A percentile compares a stretch with the other conserved stretches of the same genome.
phyloP scores from a whole-genome alignment of 306 rosid genomes.

The Morella rubra region DNA sequence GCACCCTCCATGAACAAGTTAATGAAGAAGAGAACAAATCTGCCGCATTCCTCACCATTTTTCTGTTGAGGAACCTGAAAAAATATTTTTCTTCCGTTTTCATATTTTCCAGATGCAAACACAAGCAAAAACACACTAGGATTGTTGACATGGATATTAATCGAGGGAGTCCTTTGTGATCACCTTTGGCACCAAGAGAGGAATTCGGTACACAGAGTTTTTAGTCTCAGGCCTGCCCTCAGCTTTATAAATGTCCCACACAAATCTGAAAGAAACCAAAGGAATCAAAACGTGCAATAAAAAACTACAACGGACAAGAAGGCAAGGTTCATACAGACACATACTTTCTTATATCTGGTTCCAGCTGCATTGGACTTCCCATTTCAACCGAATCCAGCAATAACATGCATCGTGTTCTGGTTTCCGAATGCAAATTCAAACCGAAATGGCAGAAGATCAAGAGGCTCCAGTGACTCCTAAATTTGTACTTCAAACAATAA shows the following conservation, averaged over 20 bases:
- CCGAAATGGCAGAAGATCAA: conserved; percentile 78
- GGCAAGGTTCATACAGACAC: conserved; percentile 23
- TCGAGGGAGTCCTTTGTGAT: too few relatives aligned
- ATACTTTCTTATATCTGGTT: conserved; percentile 71
- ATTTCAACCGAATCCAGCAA: conserved; percentile 75
- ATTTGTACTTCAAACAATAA: conserved; percentile 26
- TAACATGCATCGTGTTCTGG: conserved; percentile 61
- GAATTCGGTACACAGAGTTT: too few relatives aligned
- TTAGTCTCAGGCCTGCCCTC: conserved; percentile 45
- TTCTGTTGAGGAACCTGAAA: conserved; percentile 82
- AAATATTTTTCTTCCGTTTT: neutral
- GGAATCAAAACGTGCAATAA: conserved; percentile 3
- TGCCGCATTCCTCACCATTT: conserved; percentile 70
- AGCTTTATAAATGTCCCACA: conserved; percentile 52
- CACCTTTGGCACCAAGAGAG: too few relatives aligned
- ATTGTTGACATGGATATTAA: too few relatives aligned
- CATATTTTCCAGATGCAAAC: too few relatives aligned
- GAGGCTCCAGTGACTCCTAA: conserved; percentile 80
- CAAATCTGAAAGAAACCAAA: conserved; percentile 47
- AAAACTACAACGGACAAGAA: conserved; percentile 3
- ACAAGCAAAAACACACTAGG: too few relatives aligned
- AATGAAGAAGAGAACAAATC: conserved; percentile 71
- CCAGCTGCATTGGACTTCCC: conserved; percentile 60
- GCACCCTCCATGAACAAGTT: conserved; percentile 55
- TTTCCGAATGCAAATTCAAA: conserved; percentile 42